These are phyloP conservation scores for Passiflora organensis DNA, from an alignment of 345 rosid species.

Conservation along the genomic window DNA sequence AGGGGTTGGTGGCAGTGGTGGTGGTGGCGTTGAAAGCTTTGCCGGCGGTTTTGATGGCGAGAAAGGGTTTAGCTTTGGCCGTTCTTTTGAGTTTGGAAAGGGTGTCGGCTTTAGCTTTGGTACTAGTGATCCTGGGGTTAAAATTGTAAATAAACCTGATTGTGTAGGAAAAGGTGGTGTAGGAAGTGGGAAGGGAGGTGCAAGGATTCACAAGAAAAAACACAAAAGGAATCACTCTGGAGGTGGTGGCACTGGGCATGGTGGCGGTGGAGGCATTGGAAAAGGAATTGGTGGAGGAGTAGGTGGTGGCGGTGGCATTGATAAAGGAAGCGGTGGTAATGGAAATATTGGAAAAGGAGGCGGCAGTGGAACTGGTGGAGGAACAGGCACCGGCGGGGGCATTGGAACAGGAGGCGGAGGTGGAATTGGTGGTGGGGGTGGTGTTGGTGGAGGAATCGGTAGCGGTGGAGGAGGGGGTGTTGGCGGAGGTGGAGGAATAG, in stretches of 20 bases:
- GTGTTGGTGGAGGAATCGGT: background rate
- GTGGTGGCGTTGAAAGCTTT: constrained; percentile 4
- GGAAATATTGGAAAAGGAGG: constrained; percentile 11
- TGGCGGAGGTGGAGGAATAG: background rate
- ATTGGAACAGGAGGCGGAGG: background rate
- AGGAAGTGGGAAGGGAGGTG: background rate
- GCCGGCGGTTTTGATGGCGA: constrained; percentile 17
- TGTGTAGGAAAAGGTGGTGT: constrained; percentile 15
- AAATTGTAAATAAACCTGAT: constrained; percentile 5
- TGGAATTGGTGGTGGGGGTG: background rate
- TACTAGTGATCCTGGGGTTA: constrained; percentile 6
- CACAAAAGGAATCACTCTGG: background rate
- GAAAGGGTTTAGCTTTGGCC: constrained; percentile 8
- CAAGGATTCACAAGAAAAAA: background rate
- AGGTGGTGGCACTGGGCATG: background rate
- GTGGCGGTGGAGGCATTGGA: constrained; percentile 7
- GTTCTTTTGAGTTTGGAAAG: constrained; percentile 25
- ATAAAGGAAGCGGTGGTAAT: background rate
- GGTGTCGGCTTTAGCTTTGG: constrained; percentile 21
- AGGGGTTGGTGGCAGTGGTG: constrained; percentile 11
- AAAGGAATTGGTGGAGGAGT: constrained; percentile 2
- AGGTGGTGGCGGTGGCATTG: background rate
- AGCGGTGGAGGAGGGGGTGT: background rate
- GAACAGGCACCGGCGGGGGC: background rate
- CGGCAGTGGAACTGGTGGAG: background rate